A percentile compares a stretch with the other conserved stretches of the same genome.
These are phyloP conservation scores for Populus alba DNA, from an alignment of 345 rosid species.

Conservation along the genomic window DNA sequence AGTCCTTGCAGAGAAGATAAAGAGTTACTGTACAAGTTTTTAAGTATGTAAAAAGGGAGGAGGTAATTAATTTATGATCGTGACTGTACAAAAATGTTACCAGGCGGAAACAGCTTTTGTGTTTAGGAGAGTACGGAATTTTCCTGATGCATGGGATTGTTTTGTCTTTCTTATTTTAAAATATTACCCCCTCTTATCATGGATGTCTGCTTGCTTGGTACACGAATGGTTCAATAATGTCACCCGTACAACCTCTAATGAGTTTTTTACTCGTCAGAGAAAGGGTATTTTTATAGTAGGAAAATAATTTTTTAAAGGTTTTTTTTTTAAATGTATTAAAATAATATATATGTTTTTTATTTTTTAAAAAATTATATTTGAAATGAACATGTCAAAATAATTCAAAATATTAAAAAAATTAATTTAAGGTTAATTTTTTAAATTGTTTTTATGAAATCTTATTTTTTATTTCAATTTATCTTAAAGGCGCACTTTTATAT, in stretches of 20 bases:
- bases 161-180: constrained; percentile 8
- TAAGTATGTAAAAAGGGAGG: constrained; percentile 39
- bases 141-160: constrained; percentile 26
- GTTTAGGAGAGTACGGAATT: constrained; percentile 30
- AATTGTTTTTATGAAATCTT: too few relatives aligned
- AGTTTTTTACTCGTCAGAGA: too few relatives aligned
- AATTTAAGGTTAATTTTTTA: too few relatives aligned
- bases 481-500: too few relatives aligned
- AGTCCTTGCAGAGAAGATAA: constrained; percentile 23
- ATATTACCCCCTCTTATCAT: not conserved
- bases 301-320: too few relatives aligned
- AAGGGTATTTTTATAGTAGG: too few relatives aligned
- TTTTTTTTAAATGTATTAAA: too few relatives aligned
- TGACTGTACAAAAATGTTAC: constrained; percentile 46
- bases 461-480: too few relatives aligned
- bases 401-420: too few relatives aligned
- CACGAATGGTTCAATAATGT: not conserved
- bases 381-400: too few relatives aligned
- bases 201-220: not conserved
- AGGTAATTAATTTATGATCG: constrained; percentile 26
- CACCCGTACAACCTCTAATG: not conserved
- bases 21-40: constrained; percentile 37
- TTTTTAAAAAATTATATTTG: too few relatives aligned
- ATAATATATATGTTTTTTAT: too few relatives aligned
- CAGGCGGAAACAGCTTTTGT: constrained; percentile 23